phyloP scores from a whole-genome alignment of 2,329 filamentous ascomycete genomes.

The Clonostachys chloroleuca region DNA sequence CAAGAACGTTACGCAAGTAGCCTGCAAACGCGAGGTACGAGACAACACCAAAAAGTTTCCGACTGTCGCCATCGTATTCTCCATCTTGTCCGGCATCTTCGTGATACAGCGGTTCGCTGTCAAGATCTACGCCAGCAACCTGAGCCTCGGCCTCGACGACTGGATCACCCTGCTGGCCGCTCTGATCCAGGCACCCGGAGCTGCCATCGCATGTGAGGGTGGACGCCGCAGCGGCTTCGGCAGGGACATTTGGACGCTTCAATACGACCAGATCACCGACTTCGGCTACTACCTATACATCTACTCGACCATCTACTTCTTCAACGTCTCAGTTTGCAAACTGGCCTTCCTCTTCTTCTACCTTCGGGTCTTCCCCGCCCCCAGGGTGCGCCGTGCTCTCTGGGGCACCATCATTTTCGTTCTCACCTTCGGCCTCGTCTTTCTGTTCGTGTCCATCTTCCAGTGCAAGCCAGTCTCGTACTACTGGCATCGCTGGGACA shows the following conservation, averaged over 20 bases:
- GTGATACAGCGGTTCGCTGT: slow-evolving; percentile 32
- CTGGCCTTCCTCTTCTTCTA: slow-evolving; percentile 51
- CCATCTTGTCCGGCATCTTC: slow-evolving; percentile 28
- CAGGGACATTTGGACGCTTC: slow-evolving; percentile 45
- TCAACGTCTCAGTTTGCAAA: slow-evolving; percentile 39
- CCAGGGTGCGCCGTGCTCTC: slow-evolving; percentile 29
- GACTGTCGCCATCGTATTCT: slow-evolving; percentile 23
- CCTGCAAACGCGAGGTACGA: slow-evolving; percentile 16
- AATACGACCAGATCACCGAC: slow-evolving; percentile 29
- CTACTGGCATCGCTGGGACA: slow-evolving; percentile 51
- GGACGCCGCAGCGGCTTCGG: slow-evolving; percentile 36
- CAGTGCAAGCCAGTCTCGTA: slow-evolving; percentile 45
- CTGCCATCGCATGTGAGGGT: slow-evolving; percentile 20
- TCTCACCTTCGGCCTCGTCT: slow-evolving; percentile 30
- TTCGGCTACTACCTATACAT: slow-evolving; percentile 38
- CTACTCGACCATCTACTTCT: slow-evolving; percentile 39
- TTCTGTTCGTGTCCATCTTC: slow-evolving; percentile 36
- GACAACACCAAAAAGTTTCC: slow-evolving; percentile 25
- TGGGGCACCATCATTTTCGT: slow-evolving; percentile 35
- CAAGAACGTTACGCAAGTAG: slow-evolving; percentile 10
- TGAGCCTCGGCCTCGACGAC: slow-evolving; percentile 10
- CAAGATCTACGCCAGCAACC: slow-evolving; percentile 15
- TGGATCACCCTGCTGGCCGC: slow-evolving; percentile 6
- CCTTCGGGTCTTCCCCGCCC: slow-evolving; percentile 44
- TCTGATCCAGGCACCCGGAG: slow-evolving; percentile 10